Percentiles rank a stretch among this genome's conserved stretches.
Evolutionary conservation across 148 eudicot species (phyloP).

Genomic region (Amaranthus palmeri): DNA sequence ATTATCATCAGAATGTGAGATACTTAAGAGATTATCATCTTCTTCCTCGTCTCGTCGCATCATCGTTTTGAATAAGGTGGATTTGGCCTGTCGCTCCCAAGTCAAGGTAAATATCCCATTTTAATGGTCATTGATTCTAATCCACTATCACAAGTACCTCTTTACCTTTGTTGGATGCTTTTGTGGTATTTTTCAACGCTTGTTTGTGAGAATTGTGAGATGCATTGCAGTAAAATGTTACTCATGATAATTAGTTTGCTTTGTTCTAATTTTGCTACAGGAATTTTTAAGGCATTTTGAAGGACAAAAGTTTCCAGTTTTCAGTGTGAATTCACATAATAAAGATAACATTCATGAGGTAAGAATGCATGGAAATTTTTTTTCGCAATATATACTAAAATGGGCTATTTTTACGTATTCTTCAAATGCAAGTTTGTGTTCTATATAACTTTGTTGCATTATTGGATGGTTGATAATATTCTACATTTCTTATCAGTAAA

Average conservation of each 20-base stretch:
- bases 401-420: too few relatives aligned
- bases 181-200: too few relatives aligned
- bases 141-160: too few relatives aligned
- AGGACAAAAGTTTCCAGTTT: slow-evolving; percentile 28
- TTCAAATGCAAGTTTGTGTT: too few relatives aligned
- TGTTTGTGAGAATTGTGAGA: too few relatives aligned
- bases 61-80: slow-evolving; percentile 70
- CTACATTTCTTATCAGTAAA: too few relatives aligned
- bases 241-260: not conserved
- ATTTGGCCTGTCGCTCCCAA: slow-evolving; percentile 51
- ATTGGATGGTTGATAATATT: too few relatives aligned
- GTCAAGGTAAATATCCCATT: slow-evolving; percentile 34
- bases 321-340: slow-evolving; percentile 69
- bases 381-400: too few relatives aligned
- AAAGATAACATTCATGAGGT: slow-evolving; percentile 69
- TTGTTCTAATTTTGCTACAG: slow-evolving; percentile 30
- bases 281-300: slow-evolving; percentile 46
- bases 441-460: too few relatives aligned
- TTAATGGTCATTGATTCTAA: too few relatives aligned
- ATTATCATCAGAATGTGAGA: slow-evolving; percentile 58
- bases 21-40: slow-evolving; percentile 34
- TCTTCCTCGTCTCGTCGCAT: slow-evolving; percentile 44
- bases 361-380: not conserved
- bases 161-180: too few relatives aligned
- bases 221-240: too few relatives aligned